A percentile compares a stretch with the other conserved stretches of the same genome.
Evolutionary conservation across 495 filamentous ascomycete species (phyloP).

Genomic region (Aspergillus kassunensis): DNA sequence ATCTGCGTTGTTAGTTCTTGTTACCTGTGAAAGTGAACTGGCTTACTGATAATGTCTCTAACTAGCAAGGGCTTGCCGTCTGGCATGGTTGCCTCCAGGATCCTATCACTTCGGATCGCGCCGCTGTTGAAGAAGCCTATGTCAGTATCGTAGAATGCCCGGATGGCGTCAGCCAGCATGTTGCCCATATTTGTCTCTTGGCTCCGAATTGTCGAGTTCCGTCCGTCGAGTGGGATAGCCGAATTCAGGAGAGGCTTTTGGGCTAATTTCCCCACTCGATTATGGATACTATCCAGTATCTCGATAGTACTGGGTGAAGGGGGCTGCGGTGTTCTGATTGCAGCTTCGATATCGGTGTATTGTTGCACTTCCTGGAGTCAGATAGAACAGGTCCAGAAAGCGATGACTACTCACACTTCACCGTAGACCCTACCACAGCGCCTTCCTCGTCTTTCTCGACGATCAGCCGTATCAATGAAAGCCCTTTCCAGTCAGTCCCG

Average conservation of each 20-base stretch:
- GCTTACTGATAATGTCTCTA: conserved; percentile 4
- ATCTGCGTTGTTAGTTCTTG: not conserved
- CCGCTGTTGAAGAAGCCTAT: conserved; percentile 2
- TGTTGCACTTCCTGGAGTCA: not conserved
- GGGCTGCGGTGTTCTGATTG: not conserved
- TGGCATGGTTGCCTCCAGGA: not conserved
- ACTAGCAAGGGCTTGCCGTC: not conserved
- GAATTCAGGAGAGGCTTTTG: not conserved
- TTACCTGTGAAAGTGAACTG: not conserved
- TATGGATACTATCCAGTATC: not conserved
- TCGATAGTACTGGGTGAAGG: not conserved
- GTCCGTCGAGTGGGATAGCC: conserved; percentile 1
- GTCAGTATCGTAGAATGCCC: not conserved
- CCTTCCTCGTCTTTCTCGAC: not conserved
- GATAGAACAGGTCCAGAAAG: not conserved
- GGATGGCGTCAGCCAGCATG: conserved; percentile 1
- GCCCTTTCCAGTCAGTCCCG: conserved; percentile 1
- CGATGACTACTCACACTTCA: not conserved
- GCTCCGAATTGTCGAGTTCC: not conserved
- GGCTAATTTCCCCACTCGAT: not conserved
- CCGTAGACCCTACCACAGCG: not conserved
- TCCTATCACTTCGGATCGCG: not conserved
- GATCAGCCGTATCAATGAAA: conserved; percentile 1
- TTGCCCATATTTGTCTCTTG: conserved; percentile 6
- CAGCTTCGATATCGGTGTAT: conserved; percentile 4